Base-by-base conservation (phyloP, 1,139 yeast species). In the Eremothecium cymbalariae region DNA sequence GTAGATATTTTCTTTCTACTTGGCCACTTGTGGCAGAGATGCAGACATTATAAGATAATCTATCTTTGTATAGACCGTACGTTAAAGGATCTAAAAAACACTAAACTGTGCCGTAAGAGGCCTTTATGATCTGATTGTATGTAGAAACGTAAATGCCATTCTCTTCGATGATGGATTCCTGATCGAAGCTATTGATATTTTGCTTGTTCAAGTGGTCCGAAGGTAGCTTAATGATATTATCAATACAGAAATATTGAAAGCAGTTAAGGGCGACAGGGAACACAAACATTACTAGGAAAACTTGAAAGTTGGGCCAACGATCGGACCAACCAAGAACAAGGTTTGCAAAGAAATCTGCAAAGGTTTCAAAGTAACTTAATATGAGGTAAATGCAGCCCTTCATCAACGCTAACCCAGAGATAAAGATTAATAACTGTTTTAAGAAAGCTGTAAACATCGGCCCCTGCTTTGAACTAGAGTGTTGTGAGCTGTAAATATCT, bases 241-340 rank as follows among this genome's bases (percentile, higher is more conserved):
- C 98, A 28, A 90, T 77, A 44, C 90, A 72, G 32, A 83, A 72
- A 52, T 85, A 81, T 61, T 90, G 97, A 46, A 90, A 66, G 42
- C 93, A 77, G 57, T 90, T 88, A 80, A 90, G 74, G 13, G 77
- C 58, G 2, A 81, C 65, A 1, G 93, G 93, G 42, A 80, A 78
- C 2, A 85, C 70, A 54, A 88, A 74, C 77, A 88, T 81, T 29
- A 90, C 95, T 45, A 90, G 72, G 32, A 82, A 77, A 6, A 88
- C 83, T 55, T 88, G 95, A 31, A 85, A 60, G 45, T 81, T 76
- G 20, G 94, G 93, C 57, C 77, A 79, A 38, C 73, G 75, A 48
- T 79, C 77, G 3, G 90, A 70, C 94, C 95, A 83, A 8, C 83
- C 73, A 12, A 88, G 63, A 12, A 65, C 68, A 59, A 66, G 71